A percentile compares a stretch with the other conserved stretches of the same genome.
phyloP scores from a whole-genome alignment of 2,329 filamentous ascomycete genomes.

The Penicillium thymicola region DNA sequence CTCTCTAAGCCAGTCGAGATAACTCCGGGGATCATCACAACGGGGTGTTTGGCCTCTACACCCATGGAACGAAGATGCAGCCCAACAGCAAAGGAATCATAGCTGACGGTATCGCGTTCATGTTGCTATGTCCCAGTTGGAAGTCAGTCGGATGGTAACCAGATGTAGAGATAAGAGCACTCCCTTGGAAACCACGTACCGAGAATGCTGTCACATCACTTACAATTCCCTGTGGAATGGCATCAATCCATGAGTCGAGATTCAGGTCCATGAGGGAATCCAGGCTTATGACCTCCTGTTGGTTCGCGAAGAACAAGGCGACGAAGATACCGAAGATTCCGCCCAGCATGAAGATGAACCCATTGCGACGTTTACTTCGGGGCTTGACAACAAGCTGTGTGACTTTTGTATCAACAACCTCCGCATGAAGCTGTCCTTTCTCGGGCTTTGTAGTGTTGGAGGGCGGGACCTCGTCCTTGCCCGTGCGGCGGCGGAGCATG shows the following conservation, averaged over 20 bases:
- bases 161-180: not conserved
- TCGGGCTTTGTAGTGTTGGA: conserved; percentile 16
- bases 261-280: conserved; percentile 68
- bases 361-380: conserved; percentile 67
- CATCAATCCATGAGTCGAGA: conserved; percentile 82
- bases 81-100: conserved; percentile 91
- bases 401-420: conserved; percentile 18
- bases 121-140: conserved; percentile 54
- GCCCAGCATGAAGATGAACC: conserved; percentile 81
- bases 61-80: conserved; percentile 78
- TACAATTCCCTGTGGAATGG: conserved; percentile 79
- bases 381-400: conserved; percentile 37
- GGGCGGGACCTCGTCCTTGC: conserved; percentile 33
- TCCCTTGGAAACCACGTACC: conserved; percentile 48
- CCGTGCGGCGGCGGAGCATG: conserved; percentile 44
- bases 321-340: conserved; percentile 86
- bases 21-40: conserved; percentile 96
- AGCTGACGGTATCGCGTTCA: conserved; percentile 82
- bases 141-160: conserved; percentile 10
- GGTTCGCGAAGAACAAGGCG: conserved; percentile 85
- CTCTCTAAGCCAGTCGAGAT: conserved; percentile 96
- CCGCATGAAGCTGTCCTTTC: conserved; percentile 19
- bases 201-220: conserved; percentile 82
- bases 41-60: conserved; percentile 74
- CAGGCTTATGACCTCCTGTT: conserved; percentile 83